Evolutionary conservation across 2,329 filamentous ascomycete species (phyloP).

Genomic region (Trichoderma sp.): DNA sequence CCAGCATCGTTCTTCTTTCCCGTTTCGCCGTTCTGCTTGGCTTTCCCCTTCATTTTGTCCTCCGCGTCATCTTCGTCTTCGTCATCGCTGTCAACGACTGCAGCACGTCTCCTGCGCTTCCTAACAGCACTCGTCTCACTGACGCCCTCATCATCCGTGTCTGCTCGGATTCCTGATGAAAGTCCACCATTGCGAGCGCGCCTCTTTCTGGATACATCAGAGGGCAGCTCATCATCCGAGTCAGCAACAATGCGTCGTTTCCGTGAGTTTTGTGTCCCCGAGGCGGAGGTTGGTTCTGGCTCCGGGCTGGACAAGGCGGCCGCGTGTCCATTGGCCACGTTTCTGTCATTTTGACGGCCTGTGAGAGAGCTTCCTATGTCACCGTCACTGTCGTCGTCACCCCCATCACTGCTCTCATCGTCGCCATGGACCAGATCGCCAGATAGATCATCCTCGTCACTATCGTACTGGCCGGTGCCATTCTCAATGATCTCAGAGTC

Average conservation of each 20-base stretch:
- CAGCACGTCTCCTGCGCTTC: constrained; percentile 5
- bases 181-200: constrained; percentile 32
- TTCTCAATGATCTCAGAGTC: constrained; percentile 38
- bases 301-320: constrained; percentile 41
- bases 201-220: constrained; percentile 32
- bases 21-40: neutral
- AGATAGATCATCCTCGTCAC: neutral
- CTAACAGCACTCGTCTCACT: neutral
- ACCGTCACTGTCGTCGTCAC: no score
- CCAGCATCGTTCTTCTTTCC: constrained; percentile 26
- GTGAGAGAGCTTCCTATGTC: no score
- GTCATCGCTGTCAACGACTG: constrained; percentile 11
- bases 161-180: constrained; percentile 30
- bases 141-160: constrained; percentile 33
- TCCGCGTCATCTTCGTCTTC: constrained; percentile 15
- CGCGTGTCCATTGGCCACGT: neutral
- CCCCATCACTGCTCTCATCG: neutral
- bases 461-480: constrained; percentile 31
- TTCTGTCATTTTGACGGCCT: neutral
- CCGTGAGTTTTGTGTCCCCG: constrained; percentile 30
- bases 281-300: constrained; percentile 27
- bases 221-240: constrained; percentile 39
- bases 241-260: constrained; percentile 39
- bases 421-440: constrained; percentile 30
- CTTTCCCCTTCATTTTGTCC: neutral